Percentiles rank a stretch among this genome's conserved stretches.
Conservation (phyloP, 179 eudicot genomes). For the Carnegiea gigantea region DNA sequence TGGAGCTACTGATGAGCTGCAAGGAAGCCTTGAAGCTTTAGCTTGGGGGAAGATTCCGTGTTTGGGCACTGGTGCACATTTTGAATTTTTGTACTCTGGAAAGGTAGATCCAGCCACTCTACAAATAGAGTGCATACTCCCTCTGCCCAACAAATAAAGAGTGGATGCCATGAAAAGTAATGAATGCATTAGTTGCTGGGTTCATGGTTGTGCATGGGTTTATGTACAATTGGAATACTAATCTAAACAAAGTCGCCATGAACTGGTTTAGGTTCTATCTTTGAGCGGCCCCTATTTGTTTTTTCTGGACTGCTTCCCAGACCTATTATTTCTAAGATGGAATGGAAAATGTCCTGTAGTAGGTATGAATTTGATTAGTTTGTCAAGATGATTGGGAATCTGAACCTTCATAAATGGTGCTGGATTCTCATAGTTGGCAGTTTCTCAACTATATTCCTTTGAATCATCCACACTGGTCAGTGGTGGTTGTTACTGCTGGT, state of each 20-base stretch:
- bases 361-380: background rate
- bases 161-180: background rate
- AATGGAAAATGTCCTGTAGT: background rate
- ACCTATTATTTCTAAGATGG: background rate
- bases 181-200: background rate
- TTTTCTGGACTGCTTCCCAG: too few species aligned
- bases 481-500: too few species aligned
- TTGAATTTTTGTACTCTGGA: slow-evolving; percentile 67
- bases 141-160: background rate
- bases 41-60: slow-evolving; percentile 88
- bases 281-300: background rate
- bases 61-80: slow-evolving; percentile 71
- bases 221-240: too few species aligned
- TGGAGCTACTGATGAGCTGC: slow-evolving; percentile 61
- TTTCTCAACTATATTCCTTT: too few species aligned
- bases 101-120: slow-evolving; percentile 43
- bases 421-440: too few species aligned
- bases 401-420: too few species aligned
- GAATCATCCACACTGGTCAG: too few species aligned
- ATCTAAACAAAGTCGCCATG: too few species aligned
- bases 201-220: too few species aligned
- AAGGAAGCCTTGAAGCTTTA: slow-evolving; percentile 76
- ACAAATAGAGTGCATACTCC: background rate
- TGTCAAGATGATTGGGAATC: background rate
- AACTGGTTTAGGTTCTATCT: background rate